phyloP scores from a whole-genome alignment of 139 green algal species.

The Dunaliella sp. region DNA sequence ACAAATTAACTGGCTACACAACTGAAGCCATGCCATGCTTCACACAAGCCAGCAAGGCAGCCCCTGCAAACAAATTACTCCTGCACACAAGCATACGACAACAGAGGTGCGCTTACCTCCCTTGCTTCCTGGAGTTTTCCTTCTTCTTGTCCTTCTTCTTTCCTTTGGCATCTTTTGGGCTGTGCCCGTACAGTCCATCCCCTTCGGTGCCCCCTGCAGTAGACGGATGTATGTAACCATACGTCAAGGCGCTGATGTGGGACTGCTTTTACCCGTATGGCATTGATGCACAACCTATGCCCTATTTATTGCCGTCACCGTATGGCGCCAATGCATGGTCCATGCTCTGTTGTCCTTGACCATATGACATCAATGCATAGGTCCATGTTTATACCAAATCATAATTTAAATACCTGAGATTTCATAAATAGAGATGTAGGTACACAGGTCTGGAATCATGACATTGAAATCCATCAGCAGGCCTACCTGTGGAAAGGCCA shows the following conservation, averaged over 20 bases:
- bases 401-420: no score
- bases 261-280: background rate
- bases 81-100: background rate
- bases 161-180: background rate
- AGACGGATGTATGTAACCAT: background rate
- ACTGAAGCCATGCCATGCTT: background rate
- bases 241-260: background rate
- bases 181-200: background rate
- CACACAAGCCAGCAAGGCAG: background rate
- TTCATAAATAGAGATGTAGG: no score
- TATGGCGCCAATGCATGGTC: background rate
- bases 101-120: background rate
- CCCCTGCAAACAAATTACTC: background rate
- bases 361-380: no score
- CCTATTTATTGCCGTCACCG: background rate
- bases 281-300: background rate
- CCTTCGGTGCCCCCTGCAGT: background rate
- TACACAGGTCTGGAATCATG: background rate
- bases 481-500: background rate
- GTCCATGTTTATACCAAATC: no score
- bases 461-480: background rate
- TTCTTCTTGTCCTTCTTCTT: background rate
- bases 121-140: background rate
- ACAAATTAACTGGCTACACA: no score
- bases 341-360: no score